Conservation (phyloP, 2,329 filamentous ascomycete genomes). For the Colletotrichum falcatum region DNA sequence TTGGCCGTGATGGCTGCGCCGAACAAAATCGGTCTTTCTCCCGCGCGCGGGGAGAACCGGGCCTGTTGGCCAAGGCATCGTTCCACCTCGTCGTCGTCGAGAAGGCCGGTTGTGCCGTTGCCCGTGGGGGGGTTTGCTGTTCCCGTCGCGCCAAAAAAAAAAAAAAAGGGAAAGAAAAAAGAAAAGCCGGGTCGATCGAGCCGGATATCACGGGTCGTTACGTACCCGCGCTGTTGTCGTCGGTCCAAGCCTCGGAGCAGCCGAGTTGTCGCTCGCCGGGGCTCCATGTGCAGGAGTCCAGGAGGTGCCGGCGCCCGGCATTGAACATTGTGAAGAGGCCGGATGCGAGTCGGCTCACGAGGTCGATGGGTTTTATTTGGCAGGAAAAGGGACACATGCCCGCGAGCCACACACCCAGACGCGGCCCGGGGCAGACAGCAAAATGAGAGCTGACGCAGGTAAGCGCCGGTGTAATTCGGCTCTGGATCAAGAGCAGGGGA, state of each 20-base stretch:
- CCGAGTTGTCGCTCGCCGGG: not conserved
- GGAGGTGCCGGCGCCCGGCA: not conserved
- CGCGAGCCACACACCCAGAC: too few relatives aligned
- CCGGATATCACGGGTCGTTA: not conserved
- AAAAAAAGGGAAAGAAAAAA: too few relatives aligned
- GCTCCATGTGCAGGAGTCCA: not conserved
- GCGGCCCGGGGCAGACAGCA: too few relatives aligned
- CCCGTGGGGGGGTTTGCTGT: not conserved
- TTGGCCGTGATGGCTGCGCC: not conserved
- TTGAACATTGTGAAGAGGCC: not conserved
- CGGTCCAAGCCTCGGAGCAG: not conserved
- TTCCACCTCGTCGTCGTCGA: not conserved
- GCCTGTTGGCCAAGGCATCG: conserved; percentile 1
- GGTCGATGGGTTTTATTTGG: not conserved
- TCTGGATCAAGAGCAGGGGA: not conserved
- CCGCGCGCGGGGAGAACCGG: not conserved
- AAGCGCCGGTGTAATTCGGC: not conserved
- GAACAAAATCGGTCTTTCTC: not conserved
- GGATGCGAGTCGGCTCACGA: not conserved
- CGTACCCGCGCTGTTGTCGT: not conserved
- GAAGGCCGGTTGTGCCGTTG: not conserved
- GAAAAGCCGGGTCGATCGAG: not conserved
- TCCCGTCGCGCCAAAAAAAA: not conserved
- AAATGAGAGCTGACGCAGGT: not conserved
- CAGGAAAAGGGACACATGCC: not conserved